phyloP scores from a whole-genome alignment of 2,329 filamentous ascomycete genomes.

The Ophiosphaerella narmari region DNA sequence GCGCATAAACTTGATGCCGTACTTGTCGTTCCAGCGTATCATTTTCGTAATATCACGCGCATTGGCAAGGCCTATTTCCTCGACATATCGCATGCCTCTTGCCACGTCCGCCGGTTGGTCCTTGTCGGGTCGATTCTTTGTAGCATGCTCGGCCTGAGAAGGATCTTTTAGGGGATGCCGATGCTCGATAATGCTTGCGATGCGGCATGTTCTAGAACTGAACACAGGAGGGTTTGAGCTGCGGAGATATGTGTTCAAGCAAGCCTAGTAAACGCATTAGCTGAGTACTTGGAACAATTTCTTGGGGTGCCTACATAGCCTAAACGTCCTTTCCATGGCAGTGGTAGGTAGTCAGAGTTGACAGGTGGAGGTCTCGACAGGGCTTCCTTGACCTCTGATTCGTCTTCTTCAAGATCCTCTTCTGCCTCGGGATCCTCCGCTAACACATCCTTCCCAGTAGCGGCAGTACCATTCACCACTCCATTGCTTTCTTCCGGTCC shows the following conservation, averaged over 20 bases:
- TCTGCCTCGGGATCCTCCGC: conserved; percentile 55
- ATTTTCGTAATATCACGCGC: conserved; percentile 83
- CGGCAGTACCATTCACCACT: conserved; percentile 17
- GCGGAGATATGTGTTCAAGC: conserved; percentile 89
- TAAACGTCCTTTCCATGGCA: conserved; percentile 88
- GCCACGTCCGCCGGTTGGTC: conserved; percentile 67
- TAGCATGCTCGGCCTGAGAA: conserved; percentile 75
- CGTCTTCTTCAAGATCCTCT: conserved; percentile 50
- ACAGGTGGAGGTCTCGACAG: conserved; percentile 72
- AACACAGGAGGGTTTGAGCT: conserved; percentile 83
- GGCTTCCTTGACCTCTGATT: conserved; percentile 63
- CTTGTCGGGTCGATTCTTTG: conserved; percentile 84
- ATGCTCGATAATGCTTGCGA: conserved; percentile 87
- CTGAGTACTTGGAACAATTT: conserved; percentile 11
- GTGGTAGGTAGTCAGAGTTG: conserved; percentile 79
- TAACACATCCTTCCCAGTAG: conserved; percentile 20
- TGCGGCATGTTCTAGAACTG: conserved; percentile 87
- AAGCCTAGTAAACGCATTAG: conserved; percentile 62
- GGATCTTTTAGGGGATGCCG: conserved; percentile 80
- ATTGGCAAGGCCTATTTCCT: conserved; percentile 79
- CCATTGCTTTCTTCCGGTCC: conserved; percentile 23
- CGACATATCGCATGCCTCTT: conserved; percentile 73
- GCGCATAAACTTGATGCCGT: conserved; percentile 89
- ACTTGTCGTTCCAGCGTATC: conserved; percentile 88
- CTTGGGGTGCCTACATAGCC: conserved; percentile 71